Conservation (phyloP, 2,329 filamentous ascomycete species). For the Aspergillus sp. region DNA sequence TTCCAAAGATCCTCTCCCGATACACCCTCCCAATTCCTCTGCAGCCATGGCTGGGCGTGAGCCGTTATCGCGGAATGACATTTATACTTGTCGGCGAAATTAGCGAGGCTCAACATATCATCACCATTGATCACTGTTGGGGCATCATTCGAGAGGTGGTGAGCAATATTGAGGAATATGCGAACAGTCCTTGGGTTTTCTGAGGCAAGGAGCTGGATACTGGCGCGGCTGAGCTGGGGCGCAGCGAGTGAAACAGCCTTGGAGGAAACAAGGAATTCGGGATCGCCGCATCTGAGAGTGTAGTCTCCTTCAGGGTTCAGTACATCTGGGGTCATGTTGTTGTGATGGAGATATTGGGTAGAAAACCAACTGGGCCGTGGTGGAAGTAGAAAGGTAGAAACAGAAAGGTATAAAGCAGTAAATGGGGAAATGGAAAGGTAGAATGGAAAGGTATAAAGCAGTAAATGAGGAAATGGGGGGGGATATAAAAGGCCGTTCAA, state of each 20-base stretch:
- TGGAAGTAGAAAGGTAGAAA: too few relatives aligned
- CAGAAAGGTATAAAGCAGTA: too few relatives aligned
- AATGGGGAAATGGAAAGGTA: too few relatives aligned
- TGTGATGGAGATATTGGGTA: too few relatives aligned
- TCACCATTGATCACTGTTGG: neutral
- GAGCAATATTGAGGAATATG: neutral
- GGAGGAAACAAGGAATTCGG: neutral
- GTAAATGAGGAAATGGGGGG: too few relatives aligned
- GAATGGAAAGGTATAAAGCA: too few relatives aligned
- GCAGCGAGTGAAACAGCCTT: neutral
- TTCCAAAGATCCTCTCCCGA: neutral
- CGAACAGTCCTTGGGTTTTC: neutral
- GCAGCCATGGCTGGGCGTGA: neutral
- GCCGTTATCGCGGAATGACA: too few relatives aligned
- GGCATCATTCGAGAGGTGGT: neutral
- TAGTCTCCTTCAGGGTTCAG: neutral
- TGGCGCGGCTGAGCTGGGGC: neutral
- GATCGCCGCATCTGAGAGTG: neutral
- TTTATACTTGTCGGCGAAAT: too few relatives aligned
- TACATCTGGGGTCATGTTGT: neutral
- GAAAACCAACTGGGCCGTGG: too few relatives aligned
- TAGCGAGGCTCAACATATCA: neutral
- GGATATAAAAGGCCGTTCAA: too few relatives aligned
- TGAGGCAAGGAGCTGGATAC: too few relatives aligned
- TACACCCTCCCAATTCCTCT: neutral